Conservation (phyloP, 257 asterid species). For the Nicotiana benthamiana region DNA sequence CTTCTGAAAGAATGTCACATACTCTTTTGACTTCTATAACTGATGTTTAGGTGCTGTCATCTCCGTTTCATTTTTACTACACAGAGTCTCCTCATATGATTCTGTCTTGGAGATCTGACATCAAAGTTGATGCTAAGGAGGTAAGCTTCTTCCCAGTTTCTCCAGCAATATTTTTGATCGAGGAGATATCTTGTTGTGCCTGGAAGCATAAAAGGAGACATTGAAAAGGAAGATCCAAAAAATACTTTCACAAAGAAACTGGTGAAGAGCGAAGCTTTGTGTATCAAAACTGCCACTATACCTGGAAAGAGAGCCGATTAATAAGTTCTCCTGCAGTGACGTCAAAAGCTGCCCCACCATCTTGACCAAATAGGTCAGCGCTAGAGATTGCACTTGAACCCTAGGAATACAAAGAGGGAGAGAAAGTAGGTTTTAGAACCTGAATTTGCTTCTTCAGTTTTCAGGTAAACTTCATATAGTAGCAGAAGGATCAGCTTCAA, state of each 20-base stretch:
- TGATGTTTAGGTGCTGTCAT: neutral
- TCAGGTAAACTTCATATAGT: neutral
- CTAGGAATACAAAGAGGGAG: constrained; percentile 24
- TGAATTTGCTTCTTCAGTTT: neutral
- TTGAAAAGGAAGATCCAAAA: neutral
- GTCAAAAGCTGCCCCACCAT: constrained; percentile 35
- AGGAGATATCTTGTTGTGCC: constrained; percentile 96
- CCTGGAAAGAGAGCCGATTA: constrained; percentile 92
- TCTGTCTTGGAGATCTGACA: constrained; percentile 92
- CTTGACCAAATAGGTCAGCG: constrained; percentile 82
- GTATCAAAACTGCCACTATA: constrained; percentile 10
- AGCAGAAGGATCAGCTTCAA: neutral
- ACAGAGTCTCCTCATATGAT: constrained; percentile 44
- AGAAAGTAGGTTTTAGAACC: neutral
- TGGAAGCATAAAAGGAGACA: constrained; percentile 13
- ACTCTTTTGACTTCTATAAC: neutral
- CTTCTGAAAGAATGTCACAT: neutral
- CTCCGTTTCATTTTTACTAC: constrained; percentile 7
- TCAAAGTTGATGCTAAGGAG: constrained; percentile 62
- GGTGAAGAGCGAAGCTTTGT: neutral
- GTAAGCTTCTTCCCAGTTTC: constrained; percentile 90
- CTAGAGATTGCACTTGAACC: constrained; percentile 90
- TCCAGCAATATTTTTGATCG: constrained; percentile 87
- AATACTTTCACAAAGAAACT: neutral
- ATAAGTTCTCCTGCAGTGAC: constrained; percentile 73